Percentiles rank a stretch among this genome's conserved stretches.
Conservation (phyloP, 495 filamentous ascomycete species). For the Pseudomonodictys pantanalensis region DNA sequence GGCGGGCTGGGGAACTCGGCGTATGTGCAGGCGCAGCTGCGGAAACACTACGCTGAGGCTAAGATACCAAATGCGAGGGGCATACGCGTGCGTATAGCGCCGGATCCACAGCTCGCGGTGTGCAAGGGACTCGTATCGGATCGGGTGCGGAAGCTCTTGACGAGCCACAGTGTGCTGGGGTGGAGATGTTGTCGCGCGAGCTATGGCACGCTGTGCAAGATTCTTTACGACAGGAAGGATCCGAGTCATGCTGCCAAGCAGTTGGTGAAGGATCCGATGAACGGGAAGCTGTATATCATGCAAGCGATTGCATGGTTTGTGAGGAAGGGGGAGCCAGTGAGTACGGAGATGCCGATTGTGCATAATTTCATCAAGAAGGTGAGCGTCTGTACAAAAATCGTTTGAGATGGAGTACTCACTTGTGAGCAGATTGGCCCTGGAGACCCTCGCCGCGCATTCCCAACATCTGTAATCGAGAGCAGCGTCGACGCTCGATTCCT, state of each 20-base stretch:
- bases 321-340: constrained; percentile 43
- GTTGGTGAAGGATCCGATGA: constrained; percentile 31
- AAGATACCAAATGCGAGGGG: constrained; percentile 15
- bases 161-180: constrained; percentile 33
- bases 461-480: constrained; percentile 40
- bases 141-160: constrained; percentile 34
- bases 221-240: constrained; percentile 32
- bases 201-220: constrained; percentile 34
- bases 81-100: constrained; percentile 38
- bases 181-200: constrained; percentile 35
- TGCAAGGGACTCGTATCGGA: constrained; percentile 42
- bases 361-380: constrained; percentile 43
- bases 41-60: constrained; percentile 28
- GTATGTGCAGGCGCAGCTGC: constrained; percentile 48
- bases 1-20: constrained; percentile 63
- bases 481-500: constrained; percentile 34
- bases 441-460: constrained; percentile 38
- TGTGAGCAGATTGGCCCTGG: no score
- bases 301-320: constrained; percentile 40
- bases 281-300: constrained; percentile 35
- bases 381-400: no score
- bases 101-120: constrained; percentile 42
- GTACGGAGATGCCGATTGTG: constrained; percentile 39
- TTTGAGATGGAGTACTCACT: no score
- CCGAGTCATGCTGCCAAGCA: no score